Evolutionary conservation across 2,329 filamentous ascomycete genomes (phyloP), one percentile per base, ranked within the genome.

Genomic region (Blastomyces gilchristii): DNA sequence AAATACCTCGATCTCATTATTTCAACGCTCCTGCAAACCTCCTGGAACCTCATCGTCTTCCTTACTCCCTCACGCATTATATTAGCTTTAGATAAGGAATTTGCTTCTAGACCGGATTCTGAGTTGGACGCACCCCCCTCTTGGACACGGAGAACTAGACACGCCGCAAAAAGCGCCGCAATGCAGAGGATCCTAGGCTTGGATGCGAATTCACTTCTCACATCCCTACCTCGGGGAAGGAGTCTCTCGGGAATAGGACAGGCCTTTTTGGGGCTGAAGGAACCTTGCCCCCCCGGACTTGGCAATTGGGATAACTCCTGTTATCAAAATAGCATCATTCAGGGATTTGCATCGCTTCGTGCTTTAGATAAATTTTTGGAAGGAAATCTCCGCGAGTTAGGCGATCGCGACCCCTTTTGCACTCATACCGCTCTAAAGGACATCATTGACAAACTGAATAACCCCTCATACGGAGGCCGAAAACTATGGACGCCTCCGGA

Each of bases 271-370:
- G 73, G 76, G 18, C 69, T 64, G 54, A 71, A 70, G 47, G 73
- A 75, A 43, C 69, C 68, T 6, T 65, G 71, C 39, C 78, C 78
- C 3, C 75, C 79, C 5, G 94, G 94, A 0, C 78, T 97, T 61
- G 91, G 90, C 11, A 99, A 99, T 73, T 87, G 87, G 78, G 90
- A 96, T 78, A 96, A 97, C 73, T 96, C 91, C 1, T 97, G 94
- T 79, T 99, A 96, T 74, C 94, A 97, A 75, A 99, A 99, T 75
- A 97, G 92, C 72, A 87, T 97, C 25, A 85, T 99, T 12, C 91
- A 96, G 74, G 87, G 87, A 7, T 79, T 97, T 52, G 87, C 92
- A 0, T 88, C 92, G 3, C 80, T 97, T 39, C 82, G 83, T 22
- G 83, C 87, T 4, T 78, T 97, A 39, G 82, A 83, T 34, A 78